These are phyloP conservation scores for Nicotiana knightiana DNA, from an alignment of 257 asterid species.

Conservation along the genomic window DNA sequence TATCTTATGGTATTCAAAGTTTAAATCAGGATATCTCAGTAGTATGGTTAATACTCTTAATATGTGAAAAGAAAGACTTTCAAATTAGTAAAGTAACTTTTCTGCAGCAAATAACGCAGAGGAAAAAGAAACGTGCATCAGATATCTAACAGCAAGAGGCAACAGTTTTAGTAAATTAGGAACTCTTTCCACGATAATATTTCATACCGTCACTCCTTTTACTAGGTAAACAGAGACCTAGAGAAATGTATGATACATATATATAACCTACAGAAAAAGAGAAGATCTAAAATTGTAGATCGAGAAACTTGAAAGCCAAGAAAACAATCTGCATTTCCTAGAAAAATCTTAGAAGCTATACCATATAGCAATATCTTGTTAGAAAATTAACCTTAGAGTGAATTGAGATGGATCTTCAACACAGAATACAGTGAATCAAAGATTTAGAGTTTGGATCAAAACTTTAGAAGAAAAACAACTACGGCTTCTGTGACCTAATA, in stretches of 20 bases:
- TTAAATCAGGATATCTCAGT: not conserved
- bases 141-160: too few relatives aligned
- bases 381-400: not conserved
- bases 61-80: too few relatives aligned
- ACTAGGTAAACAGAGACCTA: too few relatives aligned
- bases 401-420: not conserved
- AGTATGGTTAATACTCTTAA: not conserved
- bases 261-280: not conserved
- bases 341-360: not conserved
- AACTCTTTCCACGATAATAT: too few relatives aligned
- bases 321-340: not conserved
- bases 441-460: not conserved
- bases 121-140: too few relatives aligned
- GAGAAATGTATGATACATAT: not conserved
- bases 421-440: not conserved
- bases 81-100: too few relatives aligned
- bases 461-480: too few relatives aligned
- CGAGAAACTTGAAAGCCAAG: not conserved
- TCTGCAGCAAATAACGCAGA: too few relatives aligned
- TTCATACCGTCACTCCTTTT: too few relatives aligned
- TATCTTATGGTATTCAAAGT: not conserved
- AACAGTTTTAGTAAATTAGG: too few relatives aligned
- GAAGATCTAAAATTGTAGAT: not conserved
- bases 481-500: not conserved
- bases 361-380: not conserved